Conservation (phyloP, 2,329 filamentous ascomycete species). For the Gyromitra esculenta region DNA sequence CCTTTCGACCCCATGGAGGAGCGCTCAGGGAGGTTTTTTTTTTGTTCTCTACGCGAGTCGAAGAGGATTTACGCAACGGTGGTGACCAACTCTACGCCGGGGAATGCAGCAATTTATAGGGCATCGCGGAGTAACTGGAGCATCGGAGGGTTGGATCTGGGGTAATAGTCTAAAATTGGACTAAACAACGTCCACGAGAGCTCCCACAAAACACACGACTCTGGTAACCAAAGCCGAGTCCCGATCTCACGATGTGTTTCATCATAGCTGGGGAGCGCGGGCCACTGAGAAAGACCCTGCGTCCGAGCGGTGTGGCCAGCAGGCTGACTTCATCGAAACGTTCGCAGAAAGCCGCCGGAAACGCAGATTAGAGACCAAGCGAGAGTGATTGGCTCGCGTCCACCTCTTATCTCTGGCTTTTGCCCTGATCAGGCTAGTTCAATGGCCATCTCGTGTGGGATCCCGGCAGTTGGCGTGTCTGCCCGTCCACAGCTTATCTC, state of each 20-base stretch:
- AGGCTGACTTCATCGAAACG: conserved; percentile 31
- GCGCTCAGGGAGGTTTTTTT: conserved; percentile 21
- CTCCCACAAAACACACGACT: conserved; percentile 39
- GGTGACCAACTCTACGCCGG: conserved; percentile 39
- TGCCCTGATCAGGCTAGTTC: conserved; percentile 39
- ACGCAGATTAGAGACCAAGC: conserved; percentile 32
- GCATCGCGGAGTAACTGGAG: conserved; percentile 25
- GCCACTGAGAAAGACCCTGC: conserved; percentile 18
- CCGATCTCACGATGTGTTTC: conserved; percentile 52
- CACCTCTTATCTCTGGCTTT: conserved; percentile 48
- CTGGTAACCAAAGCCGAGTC: conserved; percentile 37
- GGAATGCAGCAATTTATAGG: conserved; percentile 25
- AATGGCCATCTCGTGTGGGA: conserved; percentile 49
- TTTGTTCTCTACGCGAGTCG: conserved; percentile 7
- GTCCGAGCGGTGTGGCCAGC: conserved; percentile 30
- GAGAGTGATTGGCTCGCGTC: conserved; percentile 41
- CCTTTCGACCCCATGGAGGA: conserved; percentile 26
- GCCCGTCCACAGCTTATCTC: conserved; percentile 48
- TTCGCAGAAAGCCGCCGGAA: conserved; percentile 38
- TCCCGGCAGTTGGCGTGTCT: conserved; percentile 45
- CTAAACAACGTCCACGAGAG: conserved; percentile 23
- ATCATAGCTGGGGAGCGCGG: conserved; percentile 37
- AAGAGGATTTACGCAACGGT: conserved; percentile 37
- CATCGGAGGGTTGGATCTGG: conserved; percentile 22
- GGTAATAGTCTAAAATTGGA: conserved; percentile 40